Base-by-base conservation (phyloP, 2,329 filamentous ascomycete species). In the Claviceps sp. region DNA sequence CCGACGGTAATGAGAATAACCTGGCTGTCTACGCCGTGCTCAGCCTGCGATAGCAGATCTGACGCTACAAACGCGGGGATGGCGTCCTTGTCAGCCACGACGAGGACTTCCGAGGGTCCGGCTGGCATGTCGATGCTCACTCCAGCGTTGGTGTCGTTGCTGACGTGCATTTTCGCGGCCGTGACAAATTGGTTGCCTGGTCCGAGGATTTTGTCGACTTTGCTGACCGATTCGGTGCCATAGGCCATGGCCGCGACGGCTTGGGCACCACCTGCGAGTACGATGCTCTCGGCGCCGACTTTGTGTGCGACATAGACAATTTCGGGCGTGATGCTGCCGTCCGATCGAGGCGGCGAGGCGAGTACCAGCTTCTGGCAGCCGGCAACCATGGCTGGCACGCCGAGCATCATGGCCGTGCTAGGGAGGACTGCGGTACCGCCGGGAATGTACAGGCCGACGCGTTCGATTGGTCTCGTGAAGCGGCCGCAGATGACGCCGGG, bases 151-250 rank as follows among this genome's bases (percentile, higher is more conserved):
- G 93, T 97, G 66, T 98, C 93, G 68, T 98, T 98, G 69, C 85
- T 88, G 44, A 98, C 93, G 61, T 90, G 78, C 93, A 98, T 98
- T 79, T 98, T 98, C 50, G 88, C 93, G 0, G 93, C 93, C 0
- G 93, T 98, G 42, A 98, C 93, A 64, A 97, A 98, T 68, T 97
- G 93, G 70, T 98, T 98, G 38, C 93, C 93, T 2, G 93, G 93
- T 0, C 93, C 93, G 13, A 97, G 81, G 60, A 98, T 96, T 79
- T 98, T 98, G 76, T 98, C 93, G 7, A 98, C 93, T 73, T 98
- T 98, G 67, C 76, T 87, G 49, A 98, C 82, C 60, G 84, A 91
- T 69, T 96, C 86, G 0, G 93, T 98, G 47, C 93, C 93, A 70
- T 98, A 98, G 2, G 93, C 93, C 84, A 98, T 86, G 47, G 93